Evolutionary conservation across 2,329 filamentous ascomycete species (phyloP).

Genomic region (Camillea tinctor): DNA sequence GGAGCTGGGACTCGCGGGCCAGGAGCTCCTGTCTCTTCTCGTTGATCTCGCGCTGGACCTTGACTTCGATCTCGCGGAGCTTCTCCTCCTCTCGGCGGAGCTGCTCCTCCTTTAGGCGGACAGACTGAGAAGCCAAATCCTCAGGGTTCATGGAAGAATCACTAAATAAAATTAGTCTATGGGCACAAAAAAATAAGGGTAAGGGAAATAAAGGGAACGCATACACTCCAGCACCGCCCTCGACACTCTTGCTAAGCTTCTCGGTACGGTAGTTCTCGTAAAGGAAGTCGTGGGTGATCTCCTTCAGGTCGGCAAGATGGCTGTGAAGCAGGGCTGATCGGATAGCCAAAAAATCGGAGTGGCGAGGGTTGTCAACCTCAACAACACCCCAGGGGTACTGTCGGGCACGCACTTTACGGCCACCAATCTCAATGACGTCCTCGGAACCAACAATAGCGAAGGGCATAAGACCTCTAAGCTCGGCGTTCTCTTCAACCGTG

Average conservation of each 20-base stretch:
- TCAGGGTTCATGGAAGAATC: conserved; percentile 97
- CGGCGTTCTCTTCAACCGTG: conserved; percentile 97
- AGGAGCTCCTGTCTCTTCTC: conserved; percentile 98
- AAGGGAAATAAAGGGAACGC: conserved; percentile 41
- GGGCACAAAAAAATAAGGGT: background rate
- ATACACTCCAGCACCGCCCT: conserved; percentile 83
- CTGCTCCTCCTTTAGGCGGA: conserved; percentile 99
- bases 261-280: conserved; percentile 99
- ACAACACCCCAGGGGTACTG: conserved; percentile 99
- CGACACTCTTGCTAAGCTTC: conserved; percentile 99
- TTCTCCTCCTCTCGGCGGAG: conserved; percentile 99
- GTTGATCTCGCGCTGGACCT: conserved; percentile 99
- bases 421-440: conserved; percentile 90
- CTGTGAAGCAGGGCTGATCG: conserved; percentile 95
- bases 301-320: conserved; percentile 96
- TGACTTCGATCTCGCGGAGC: conserved; percentile 97
- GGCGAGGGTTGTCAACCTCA: conserved; percentile 97
- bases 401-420: conserved; percentile 85
- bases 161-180: conserved; percentile 41
- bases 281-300: conserved; percentile 99
- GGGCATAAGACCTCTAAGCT: conserved; percentile 95
- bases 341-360: conserved; percentile 97
- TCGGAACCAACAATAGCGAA: conserved; percentile 99
- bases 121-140: conserved; percentile 93
- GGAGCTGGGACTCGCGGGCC: conserved; percentile 95